Evolutionary conservation across 257 asterid species (phyloP).

Genomic region (Scutellaria baicalensis): DNA sequence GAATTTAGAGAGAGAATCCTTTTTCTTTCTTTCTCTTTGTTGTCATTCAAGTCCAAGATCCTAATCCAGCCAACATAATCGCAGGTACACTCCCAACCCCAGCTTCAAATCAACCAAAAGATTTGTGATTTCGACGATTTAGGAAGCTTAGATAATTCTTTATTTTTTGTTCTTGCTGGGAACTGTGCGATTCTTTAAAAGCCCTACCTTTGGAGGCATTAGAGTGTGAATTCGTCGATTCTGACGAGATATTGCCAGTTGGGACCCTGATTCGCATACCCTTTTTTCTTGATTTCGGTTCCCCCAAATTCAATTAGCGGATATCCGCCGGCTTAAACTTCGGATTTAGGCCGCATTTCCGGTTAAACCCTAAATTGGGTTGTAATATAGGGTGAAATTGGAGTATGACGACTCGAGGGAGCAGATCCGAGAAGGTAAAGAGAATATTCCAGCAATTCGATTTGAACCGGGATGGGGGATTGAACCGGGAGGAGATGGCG

Average conservation of each 20-base stretch:
- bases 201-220: constrained; percentile 11
- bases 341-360: constrained; percentile 13
- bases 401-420: constrained; percentile 78
- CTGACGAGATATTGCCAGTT: background rate
- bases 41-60: constrained; percentile 28
- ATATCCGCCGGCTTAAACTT: background rate
- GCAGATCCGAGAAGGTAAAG: constrained; percentile 95
- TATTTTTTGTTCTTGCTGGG: background rate
- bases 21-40: constrained; percentile 8
- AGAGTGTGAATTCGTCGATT: background rate
- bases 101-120: background rate
- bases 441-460: constrained; percentile 87
- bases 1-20: constrained; percentile 18
- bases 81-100: constrained; percentile 4
- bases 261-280: constrained; percentile 6
- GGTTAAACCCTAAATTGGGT: constrained; percentile 9
- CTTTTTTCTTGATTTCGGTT: constrained; percentile 8
- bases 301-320: constrained; percentile 2
- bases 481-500: constrained; percentile 90
- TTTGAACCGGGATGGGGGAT: constrained; percentile 67
- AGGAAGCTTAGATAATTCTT: background rate
- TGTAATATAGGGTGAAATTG: background rate
- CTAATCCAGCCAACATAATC: constrained; percentile 25
- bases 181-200: background rate
- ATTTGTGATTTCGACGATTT: background rate